phyloP scores from a whole-genome alignment of 345 rosid genomes.

The Populus euphratica region DNA sequence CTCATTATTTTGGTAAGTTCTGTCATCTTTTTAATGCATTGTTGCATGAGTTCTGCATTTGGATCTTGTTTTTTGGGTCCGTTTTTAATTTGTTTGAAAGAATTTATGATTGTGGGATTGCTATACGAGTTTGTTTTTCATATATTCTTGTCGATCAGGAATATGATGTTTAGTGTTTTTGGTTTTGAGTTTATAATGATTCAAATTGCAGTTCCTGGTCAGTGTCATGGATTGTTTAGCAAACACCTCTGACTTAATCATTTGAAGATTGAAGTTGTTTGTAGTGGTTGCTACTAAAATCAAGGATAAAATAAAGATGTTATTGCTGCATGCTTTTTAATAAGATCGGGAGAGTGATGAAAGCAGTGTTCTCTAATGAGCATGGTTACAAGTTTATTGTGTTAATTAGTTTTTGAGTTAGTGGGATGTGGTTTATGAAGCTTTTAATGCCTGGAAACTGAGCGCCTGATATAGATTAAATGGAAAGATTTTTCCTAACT shows the following conservation, averaged over 20 bases:
- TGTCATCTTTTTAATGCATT: not conserved
- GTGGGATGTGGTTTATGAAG: not conserved
- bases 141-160: not conserved
- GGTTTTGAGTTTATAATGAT: not conserved
- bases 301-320: not conserved
- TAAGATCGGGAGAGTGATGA: not conserved
- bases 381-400: not conserved
- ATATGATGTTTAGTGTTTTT: not conserved
- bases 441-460: not conserved
- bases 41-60: not conserved
- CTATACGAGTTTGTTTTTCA: not conserved
- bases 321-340: no score
- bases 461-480: not conserved
- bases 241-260: not conserved
- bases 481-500: not conserved
- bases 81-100: not conserved
- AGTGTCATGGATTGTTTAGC: not conserved
- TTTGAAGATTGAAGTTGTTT: not conserved
- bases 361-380: not conserved
- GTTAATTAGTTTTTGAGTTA: not conserved
- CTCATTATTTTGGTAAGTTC: slow-evolving; percentile 31
- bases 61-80: not conserved
- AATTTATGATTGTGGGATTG: not conserved
- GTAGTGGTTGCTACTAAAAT: not conserved
- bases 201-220: not conserved